These are phyloP conservation scores for Coemansia sp. DNA, from an alignment of 192 early-diverging fungal genomes.

Conservation along the genomic window DNA sequence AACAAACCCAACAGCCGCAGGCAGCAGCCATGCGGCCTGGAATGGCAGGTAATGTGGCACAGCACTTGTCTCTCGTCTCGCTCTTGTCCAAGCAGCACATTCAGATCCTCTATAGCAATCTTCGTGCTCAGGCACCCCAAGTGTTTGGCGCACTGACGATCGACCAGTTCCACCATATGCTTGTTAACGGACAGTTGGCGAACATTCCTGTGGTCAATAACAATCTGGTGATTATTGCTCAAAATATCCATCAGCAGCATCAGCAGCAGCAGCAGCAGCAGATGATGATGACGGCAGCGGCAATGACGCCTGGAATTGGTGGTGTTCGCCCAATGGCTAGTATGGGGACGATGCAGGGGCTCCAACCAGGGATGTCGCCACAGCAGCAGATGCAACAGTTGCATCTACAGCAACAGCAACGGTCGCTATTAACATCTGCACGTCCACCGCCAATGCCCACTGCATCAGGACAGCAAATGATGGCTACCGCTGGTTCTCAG, in stretches of 20 bases:
- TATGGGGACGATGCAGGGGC: background rate
- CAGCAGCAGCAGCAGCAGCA: slow-evolving; percentile 17
- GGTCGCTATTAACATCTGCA: slow-evolving; percentile 1
- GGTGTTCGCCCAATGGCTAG: background rate
- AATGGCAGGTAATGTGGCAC: slow-evolving; percentile 5
- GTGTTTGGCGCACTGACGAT: slow-evolving; percentile 23
- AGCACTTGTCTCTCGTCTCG: slow-evolving; percentile 33
- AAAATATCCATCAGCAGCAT: slow-evolving; percentile 19
- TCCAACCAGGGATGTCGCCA: slow-evolving; percentile 3
- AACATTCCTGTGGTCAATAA: slow-evolving; percentile 25
- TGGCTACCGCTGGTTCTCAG: background rate
- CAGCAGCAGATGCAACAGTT: slow-evolving; percentile 28
- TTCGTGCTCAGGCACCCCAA: slow-evolving; percentile 23
- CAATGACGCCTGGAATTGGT: slow-evolving; percentile 1
- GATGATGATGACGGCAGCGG: slow-evolving; percentile 1
- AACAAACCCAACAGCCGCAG: background rate
- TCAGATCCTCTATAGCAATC: slow-evolving; percentile 25
- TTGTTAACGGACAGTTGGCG: slow-evolving; percentile 23
- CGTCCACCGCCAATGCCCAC: slow-evolving; percentile 26
- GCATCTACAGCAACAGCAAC: background rate
- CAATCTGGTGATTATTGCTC: background rate
- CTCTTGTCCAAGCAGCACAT: slow-evolving; percentile 23
- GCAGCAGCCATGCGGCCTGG: slow-evolving; percentile 5
- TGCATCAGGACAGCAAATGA: background rate
- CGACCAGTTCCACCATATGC: slow-evolving; percentile 30